These are phyloP conservation scores for Hortaea sp. DNA, from an alignment of 2,329 filamentous ascomycete species.

Conservation along the genomic window DNA sequence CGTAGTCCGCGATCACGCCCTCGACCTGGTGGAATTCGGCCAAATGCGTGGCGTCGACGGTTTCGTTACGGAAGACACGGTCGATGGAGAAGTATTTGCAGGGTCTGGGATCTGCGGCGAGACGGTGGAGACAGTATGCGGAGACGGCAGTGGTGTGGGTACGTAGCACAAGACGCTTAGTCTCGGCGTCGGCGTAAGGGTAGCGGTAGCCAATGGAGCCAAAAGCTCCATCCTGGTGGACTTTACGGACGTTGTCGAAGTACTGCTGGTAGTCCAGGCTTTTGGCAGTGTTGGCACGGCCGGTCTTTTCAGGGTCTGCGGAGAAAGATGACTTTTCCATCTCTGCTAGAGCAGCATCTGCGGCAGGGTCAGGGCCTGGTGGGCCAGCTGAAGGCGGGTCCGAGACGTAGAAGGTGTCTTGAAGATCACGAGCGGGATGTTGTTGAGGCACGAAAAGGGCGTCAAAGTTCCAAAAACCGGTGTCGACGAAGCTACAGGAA, in stretches of 20 bases:
- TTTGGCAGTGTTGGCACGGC: conserved; percentile 11
- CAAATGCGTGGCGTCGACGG: conserved; percentile 90
- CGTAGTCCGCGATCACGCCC: conserved; percentile 95
- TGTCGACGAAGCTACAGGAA: conserved; percentile 70
- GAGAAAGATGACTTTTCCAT: conserved; percentile 31
- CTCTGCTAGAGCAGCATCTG: conserved; percentile 36
- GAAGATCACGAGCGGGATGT: conserved; percentile 90
- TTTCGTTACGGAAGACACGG: conserved; percentile 95
- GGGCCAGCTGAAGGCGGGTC: conserved; percentile 69
- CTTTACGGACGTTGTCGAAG: conserved; percentile 75
- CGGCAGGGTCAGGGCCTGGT: conserved; percentile 46
- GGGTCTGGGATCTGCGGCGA: conserved; percentile 72
- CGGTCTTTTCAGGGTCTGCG: conserved; percentile 38
- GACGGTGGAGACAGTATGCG: conserved; percentile 79
- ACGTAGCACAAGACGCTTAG: conserved; percentile 75
- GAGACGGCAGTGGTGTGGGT: conserved; percentile 94
- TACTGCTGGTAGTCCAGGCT: conserved; percentile 67
- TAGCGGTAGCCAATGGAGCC: conserved; percentile 95
- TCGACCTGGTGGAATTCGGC: conserved; percentile 98
- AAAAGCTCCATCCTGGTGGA: conserved; percentile 85
- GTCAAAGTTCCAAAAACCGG: conserved; percentile 99
- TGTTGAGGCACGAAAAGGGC: conserved; percentile 94
- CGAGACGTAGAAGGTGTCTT: conserved; percentile 98
- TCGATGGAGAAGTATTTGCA: conserved; percentile 99
- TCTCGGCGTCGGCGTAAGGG: conserved; percentile 82